These are phyloP conservation scores for Stentor coeruleus DNA, from an alignment of 73 alveolate species.

Conservation along the genomic window DNA sequence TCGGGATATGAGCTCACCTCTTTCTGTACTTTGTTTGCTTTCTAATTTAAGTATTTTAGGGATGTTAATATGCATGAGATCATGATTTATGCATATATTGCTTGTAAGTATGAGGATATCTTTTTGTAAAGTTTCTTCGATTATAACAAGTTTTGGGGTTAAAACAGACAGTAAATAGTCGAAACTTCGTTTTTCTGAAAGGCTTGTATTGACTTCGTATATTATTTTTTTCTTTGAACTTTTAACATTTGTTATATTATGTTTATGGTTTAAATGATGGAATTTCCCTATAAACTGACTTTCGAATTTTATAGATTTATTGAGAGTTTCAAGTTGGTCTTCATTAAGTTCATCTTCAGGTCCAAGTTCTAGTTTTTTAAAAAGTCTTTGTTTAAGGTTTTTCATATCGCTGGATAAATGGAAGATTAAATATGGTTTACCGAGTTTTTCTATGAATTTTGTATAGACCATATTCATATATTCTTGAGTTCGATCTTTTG, in stretches of 20 bases:
- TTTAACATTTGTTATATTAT: neutral
- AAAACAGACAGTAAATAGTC: neutral
- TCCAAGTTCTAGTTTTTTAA: neutral
- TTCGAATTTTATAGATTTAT: neutral
- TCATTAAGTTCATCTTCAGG: slow-evolving; percentile 23
- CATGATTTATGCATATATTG: slow-evolving; percentile 18
- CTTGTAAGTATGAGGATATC: neutral
- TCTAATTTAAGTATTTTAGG: neutral
- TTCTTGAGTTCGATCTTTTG: slow-evolving; percentile 1
- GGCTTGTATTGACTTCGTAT: neutral
- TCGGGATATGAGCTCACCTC: neutral
- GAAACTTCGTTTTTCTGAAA: neutral
- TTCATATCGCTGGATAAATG: neutral
- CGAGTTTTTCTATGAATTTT: neutral
- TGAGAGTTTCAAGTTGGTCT: neutral
- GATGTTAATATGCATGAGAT: neutral
- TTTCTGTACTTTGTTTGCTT: neutral
- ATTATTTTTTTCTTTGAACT: neutral
- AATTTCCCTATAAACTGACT: too few relatives aligned
- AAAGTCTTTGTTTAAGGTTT: neutral
- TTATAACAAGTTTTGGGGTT: neutral
- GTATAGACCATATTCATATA: neutral
- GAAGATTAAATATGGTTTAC: slow-evolving; percentile 6
- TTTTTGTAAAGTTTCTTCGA: neutral
- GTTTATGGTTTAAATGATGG: neutral